Evolutionary conservation across 1,284 basidiomycete species (phyloP).

Genomic region (Farysia itapuensis): DNA sequence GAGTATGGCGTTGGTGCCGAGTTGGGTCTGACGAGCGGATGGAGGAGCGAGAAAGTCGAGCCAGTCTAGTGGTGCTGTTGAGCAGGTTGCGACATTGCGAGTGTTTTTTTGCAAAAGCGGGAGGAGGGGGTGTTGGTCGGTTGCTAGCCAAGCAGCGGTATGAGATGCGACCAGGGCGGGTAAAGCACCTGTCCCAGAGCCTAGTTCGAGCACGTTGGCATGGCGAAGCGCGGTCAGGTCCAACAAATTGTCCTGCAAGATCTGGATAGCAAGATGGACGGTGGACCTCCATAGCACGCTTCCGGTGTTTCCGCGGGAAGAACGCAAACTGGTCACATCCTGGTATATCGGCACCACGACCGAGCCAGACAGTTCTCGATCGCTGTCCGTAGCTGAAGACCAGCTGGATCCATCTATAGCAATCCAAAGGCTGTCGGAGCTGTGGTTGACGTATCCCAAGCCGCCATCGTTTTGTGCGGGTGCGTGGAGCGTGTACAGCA

Average conservation of each 20-base stretch:
- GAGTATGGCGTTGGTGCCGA: constrained; percentile 11
- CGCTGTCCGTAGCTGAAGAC: constrained; percentile 1
- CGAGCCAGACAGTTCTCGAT: constrained; percentile 17
- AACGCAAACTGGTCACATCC: constrained; percentile 45
- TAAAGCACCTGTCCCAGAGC: constrained; percentile 53
- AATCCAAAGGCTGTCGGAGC: constrained; percentile 23
- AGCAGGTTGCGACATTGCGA: not conserved
- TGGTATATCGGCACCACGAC: constrained; percentile 18
- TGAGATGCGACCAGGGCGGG: constrained; percentile 22
- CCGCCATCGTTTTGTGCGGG: constrained; percentile 28
- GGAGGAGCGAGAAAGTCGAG: constrained; percentile 27
- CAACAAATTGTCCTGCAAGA: constrained; percentile 12
- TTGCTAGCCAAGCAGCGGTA: constrained; percentile 43
- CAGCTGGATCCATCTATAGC: constrained; percentile 13
- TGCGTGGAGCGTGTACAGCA: constrained; percentile 33
- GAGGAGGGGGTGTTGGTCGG: constrained; percentile 44
- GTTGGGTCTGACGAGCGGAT: constrained; percentile 7
- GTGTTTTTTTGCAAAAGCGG: constrained; percentile 44
- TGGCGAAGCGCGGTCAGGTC: constrained; percentile 2
- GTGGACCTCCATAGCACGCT: constrained; percentile 53
- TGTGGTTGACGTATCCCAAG: constrained; percentile 37
- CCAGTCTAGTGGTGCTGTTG: constrained; percentile 23
- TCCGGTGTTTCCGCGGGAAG: constrained; percentile 47
- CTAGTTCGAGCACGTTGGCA: constrained; percentile 45
- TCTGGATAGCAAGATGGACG: constrained; percentile 27